Base-by-base conservation (phyloP, 768 basidiomycete genomes). In the Amanita pseudoporphyria region DNA sequence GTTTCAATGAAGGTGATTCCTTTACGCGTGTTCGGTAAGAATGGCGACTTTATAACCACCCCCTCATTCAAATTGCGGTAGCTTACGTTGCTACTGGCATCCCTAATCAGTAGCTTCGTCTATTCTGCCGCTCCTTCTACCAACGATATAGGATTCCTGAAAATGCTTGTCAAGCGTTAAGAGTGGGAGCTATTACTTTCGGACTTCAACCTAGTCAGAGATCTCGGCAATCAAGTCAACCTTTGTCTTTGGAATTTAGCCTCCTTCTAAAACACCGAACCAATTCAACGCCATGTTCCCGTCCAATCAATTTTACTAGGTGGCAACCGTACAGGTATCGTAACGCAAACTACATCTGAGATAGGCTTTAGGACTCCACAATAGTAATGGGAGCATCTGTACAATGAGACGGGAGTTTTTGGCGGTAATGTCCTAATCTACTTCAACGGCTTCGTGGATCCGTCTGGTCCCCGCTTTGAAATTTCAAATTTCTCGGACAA, bases 401-500 rank as follows among this genome's bases (percentile, higher is more conserved):
- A 49, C 41, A 38, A 41, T 38, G 47, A 49, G 31, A 49, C 47
- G 47, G 45, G 28, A 49, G 38, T 36, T 16, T 19, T 49, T 49
- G 13, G 35, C 47, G 45, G 45, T 36, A 36, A 38, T 41, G 30
- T 40, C 39, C 36, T 41, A 49, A 31, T 40, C 47, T 39, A 47
- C 37, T 37, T 21, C 30, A 26, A 28, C 21, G 16, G 24, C 47
- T 49, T 49, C 39, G 38, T 49, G 28, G 47, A 49, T 41, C 28
- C 47, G 37, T 24, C n/a, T 41, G 31, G 40, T 50, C 49, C 40
- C 40, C 49, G 49, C 21, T 50, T 43, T 32, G 41, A 19, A 43
- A 24, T 50, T 50, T 43, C 31, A 50, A 50, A 43, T 50, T 50
- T 24, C n/a, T 22, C 21, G 31, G 49, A 41, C 39, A 41, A 45